A percentile compares a stretch with the other conserved stretches of the same genome.
Evolutionary conservation across 129 eudicot species (phyloP).

Genomic region (Dittrichia graveolens): DNA sequence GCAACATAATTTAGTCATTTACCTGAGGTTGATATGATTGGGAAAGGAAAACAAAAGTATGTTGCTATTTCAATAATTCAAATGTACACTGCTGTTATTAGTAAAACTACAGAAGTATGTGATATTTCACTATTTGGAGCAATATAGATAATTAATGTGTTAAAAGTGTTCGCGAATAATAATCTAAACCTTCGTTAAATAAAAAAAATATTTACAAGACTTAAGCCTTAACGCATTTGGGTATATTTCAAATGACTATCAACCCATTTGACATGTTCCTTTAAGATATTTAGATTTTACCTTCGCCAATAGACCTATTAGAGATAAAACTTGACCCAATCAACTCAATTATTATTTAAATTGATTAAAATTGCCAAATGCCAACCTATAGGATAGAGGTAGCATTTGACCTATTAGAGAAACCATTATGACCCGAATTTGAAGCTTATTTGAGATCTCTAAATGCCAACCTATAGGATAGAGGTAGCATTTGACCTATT

Average conservation of each 20-base stretch:
- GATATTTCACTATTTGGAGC: background rate
- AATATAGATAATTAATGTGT: background rate
- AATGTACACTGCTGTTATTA: no score
- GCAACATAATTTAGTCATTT: no score
- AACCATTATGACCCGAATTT: no score
- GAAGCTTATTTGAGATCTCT: constrained; percentile 9
- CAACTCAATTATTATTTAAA: background rate
- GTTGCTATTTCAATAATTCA: no score
- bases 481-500: no score
- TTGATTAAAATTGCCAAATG: background rate
- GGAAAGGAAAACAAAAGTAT: no score
- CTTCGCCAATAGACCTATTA: background rate
- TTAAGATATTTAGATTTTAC: background rate
- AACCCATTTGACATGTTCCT: background rate
- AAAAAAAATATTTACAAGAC: no score
- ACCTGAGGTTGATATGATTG: no score
- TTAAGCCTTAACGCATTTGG: background rate
- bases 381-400: no score
- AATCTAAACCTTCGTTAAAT: no score
- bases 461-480: no score
- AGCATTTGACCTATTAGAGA: no score
- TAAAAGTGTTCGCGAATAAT: background rate
- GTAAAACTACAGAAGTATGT: background rate
- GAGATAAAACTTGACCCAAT: background rate
- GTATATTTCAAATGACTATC: background rate